Evolutionary conservation across 2,329 filamentous ascomycete species (phyloP), one percentile per base, ranked within the genome.

Genomic region (Fusarium graminum): DNA sequence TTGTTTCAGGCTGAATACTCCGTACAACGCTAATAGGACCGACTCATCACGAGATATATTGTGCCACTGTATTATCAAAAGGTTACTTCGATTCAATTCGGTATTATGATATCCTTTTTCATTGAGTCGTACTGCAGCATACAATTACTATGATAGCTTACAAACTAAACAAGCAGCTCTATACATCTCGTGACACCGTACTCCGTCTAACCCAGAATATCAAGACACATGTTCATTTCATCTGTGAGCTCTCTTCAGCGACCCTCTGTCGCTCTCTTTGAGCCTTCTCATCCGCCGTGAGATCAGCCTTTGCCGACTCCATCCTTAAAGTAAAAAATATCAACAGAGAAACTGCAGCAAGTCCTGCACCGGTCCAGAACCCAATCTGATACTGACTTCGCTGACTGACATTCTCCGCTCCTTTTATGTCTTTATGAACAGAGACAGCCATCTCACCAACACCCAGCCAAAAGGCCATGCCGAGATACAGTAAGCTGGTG

Each of bases 391-490:
- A 91, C 59, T 88, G 89, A 56, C 80, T 67, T 43, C 78, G 78
- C 39, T 78, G 53, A 0, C 83, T 83, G 16, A 83, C 65, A 3
- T 74, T 64, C 3, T 69, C 71, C 0, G 53, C 63, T 10, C 63
- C 64, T 7, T 67, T 63, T 6, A 61, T 44, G 36, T 71, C 52
- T 36, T 77, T 77, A 19, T 83, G 83, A 39, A 83, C 81, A 0
- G 85, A 83, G 4, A 87, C 80, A 12, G 81, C 82, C 12, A 93
- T 83, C 74, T 94, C 91, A 2, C 86, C 88, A 52, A 93, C 84
- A 0, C 89, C 90, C 7, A 93, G 81, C 78, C 88, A 88, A 50
- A 93, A 82, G 1, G 90, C 89, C 70, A 93, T 90, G 11, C 90
- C 89, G 10, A 94, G 81, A 70, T 92, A 91, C 29, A 93, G 74